These are phyloP conservation scores for Lindgomyces ingoldianus DNA, from an alignment of 495 filamentous ascomycete genomes.

Conservation along the genomic window DNA sequence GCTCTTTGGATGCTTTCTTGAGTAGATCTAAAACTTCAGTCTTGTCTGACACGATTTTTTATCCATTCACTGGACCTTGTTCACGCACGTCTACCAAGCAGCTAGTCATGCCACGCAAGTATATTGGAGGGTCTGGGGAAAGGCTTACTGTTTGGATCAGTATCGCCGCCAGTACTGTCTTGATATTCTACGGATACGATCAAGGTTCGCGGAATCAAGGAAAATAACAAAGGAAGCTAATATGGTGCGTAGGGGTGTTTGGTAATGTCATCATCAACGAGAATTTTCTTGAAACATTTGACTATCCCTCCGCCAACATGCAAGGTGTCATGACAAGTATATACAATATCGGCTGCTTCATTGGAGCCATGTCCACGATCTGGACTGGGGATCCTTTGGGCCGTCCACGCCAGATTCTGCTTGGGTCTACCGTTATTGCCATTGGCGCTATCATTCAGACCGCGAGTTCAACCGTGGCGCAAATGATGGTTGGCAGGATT, in stretches of 20 bases:
- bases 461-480: constrained; percentile 32
- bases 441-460: constrained; percentile 42
- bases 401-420: constrained; percentile 28
- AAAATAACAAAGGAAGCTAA: too few relatives aligned
- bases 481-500: constrained; percentile 41
- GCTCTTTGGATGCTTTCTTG: too few relatives aligned
- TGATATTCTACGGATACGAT: constrained; percentile 36
- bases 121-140: constrained; percentile 37
- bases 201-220: constrained; percentile 17
- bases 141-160: constrained; percentile 34
- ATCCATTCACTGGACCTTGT: too few relatives aligned
- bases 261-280: constrained; percentile 37
- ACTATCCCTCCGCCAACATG: constrained; percentile 34
- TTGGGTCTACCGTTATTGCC: constrained; percentile 35
- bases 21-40: too few relatives aligned
- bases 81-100: neutral
- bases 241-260: constrained; percentile 20
- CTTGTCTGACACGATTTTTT: too few relatives aligned
- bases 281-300: constrained; percentile 33
- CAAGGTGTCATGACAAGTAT: constrained; percentile 36
- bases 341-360: constrained; percentile 39
- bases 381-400: constrained; percentile 36
- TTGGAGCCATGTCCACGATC: constrained; percentile 31
- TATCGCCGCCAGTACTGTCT: constrained; percentile 28
- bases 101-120: constrained; percentile 27